Percentiles rank a stretch among this genome's conserved stretches.
Evolutionary conservation across 202 grass and related monocot species (phyloP).

Genomic region (Elaeis oleifera): DNA sequence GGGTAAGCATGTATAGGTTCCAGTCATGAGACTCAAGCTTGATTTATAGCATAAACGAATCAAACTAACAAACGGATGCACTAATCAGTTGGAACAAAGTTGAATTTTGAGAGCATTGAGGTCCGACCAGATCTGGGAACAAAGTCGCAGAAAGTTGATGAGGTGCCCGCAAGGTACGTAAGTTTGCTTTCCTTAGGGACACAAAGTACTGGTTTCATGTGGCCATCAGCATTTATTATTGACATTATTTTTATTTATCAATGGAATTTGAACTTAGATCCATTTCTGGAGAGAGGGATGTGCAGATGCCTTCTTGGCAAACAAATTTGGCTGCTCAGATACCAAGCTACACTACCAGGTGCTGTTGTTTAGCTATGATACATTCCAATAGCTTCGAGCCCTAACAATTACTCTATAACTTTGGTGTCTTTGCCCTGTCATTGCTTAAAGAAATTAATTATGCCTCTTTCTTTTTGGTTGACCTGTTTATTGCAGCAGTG

Average conservation of each 20-base stretch:
- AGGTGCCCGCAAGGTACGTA: conserved; percentile 43
- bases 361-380: conserved; percentile 19
- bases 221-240: not conserved
- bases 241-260: conserved; percentile 2
- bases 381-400: not conserved
- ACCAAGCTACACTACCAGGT: conserved; percentile 61
- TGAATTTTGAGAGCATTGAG: conserved; percentile 22
- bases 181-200: not conserved
- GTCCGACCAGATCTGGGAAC: conserved; percentile 42
- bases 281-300: conserved; percentile 32
- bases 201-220: not conserved
- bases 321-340: conserved; percentile 53
- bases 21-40: too few relatives aligned
- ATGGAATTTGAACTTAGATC: conserved; percentile 28
- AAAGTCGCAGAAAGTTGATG: conserved; percentile 36
- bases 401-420: too few relatives aligned
- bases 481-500: conserved; percentile 32
- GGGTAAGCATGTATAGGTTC: conserved; percentile 24
- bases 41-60: not conserved
- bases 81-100: conserved; percentile 28
- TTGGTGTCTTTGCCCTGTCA: too few relatives aligned
- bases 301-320: conserved; percentile 31
- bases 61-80: conserved; percentile 11
- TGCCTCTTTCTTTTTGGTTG: conserved; percentile 6
- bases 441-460: too few relatives aligned